phyloP scores from a whole-genome alignment of 176 grass and related monocot species.

The Oryza brachyantha region DNA sequence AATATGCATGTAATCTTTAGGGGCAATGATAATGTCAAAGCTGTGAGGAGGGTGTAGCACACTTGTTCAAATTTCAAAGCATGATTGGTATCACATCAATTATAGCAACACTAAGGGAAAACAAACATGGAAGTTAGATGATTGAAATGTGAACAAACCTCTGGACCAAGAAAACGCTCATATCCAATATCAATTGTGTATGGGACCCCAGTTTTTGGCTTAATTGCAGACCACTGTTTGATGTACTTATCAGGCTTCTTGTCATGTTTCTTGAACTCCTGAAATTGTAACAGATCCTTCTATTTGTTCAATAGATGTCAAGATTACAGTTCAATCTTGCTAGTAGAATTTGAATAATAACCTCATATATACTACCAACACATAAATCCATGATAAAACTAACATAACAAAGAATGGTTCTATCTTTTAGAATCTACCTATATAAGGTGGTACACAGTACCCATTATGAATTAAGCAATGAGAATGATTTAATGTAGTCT shows the following conservation, averaged over 20 bases:
- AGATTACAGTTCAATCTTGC: neutral
- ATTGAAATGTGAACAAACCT: slow-evolving; percentile 58
- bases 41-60: neutral
- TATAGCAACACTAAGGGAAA: neutral
- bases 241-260: slow-evolving; percentile 88
- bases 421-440: neutral
- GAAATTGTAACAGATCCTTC: slow-evolving; percentile 28
- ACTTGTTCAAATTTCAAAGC: neutral
- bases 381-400: neutral
- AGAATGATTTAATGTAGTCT: neutral
- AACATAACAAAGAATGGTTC: neutral
- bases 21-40: neutral
- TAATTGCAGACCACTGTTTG: slow-evolving; percentile 76
- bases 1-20: neutral
- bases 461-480: neutral
- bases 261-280: slow-evolving; percentile 95
- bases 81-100: neutral
- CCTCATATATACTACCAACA: slow-evolving; percentile 27
- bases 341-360: neutral
- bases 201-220: slow-evolving; percentile 86
- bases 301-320: slow-evolving; percentile 1
- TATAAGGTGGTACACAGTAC: neutral
- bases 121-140: neutral
- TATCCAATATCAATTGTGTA: slow-evolving; percentile 96
- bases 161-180: slow-evolving; percentile 97